phyloP scores from a whole-genome alignment of 2,329 filamentous ascomycete genomes.

The Scedosporium aurantiacum region DNA sequence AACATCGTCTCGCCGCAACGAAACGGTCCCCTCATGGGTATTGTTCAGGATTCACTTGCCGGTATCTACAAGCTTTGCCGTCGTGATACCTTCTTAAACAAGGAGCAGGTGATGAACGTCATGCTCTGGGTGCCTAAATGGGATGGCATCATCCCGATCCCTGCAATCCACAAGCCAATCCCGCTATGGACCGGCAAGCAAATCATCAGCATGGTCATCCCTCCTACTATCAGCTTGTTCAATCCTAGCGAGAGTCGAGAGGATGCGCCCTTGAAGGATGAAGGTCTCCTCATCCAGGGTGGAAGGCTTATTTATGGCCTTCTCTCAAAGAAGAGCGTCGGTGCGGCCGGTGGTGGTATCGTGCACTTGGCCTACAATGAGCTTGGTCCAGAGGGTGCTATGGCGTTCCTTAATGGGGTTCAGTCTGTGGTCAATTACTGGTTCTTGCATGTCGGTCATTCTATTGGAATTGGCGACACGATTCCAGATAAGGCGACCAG shows the following conservation, averaged over 20 bases:
- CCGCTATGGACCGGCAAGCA: slow-evolving; percentile 98
- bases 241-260: slow-evolving; percentile 49
- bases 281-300: slow-evolving; percentile 70
- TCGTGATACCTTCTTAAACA: slow-evolving; percentile 80
- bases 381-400: slow-evolving; percentile 71
- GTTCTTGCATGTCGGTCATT: slow-evolving; percentile 92
- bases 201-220: slow-evolving; percentile 86
- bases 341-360: slow-evolving; percentile 80
- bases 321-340: slow-evolving; percentile 86
- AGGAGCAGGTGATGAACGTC: slow-evolving; percentile 90
- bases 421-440: slow-evolving; percentile 96
- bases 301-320: slow-evolving; percentile 87
- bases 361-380: slow-evolving; percentile 96
- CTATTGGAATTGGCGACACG: slow-evolving; percentile 96
- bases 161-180: slow-evolving; percentile 85
- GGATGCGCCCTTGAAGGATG: slow-evolving; percentile 58
- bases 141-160: slow-evolving; percentile 88
- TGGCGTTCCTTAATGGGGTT: slow-evolving; percentile 91
- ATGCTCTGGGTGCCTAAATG: slow-evolving; percentile 96
- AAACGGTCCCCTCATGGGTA: slow-evolving; percentile 97
- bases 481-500: slow-evolving; percentile 84
- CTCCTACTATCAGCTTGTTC: slow-evolving; percentile 71
- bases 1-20: slow-evolving; percentile 98
- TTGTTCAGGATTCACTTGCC: slow-evolving; percentile 93
- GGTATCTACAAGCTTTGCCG: slow-evolving; percentile 96